Base-by-base conservation (phyloP, 2,329 filamentous ascomycete genomes). In the Dothistroma pini region DNA sequence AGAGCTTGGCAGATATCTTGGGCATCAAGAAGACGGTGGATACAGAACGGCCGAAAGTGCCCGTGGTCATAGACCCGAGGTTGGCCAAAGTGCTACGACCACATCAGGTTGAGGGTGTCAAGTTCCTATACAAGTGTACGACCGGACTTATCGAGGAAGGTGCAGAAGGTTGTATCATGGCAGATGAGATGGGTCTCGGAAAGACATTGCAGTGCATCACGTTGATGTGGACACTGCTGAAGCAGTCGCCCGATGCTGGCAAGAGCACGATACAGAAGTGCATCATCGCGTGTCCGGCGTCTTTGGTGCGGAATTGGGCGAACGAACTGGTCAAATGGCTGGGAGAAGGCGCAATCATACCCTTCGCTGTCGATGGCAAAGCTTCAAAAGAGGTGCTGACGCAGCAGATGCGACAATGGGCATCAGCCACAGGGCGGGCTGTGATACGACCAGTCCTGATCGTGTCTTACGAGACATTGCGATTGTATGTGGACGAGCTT, bases 101-200 rank as follows among this genome's bases (percentile, higher is more conserved):
- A 1, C 95, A 99, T 87, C 95, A 99, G 77, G 89, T 99, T 41
- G 95, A 97, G 74, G 95, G 95, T 71, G 95, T 99, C 65, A 96
- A 95, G 79, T 99, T 99, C 76, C 87, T 99, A 82, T 99, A 97
- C 76, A 85, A 86, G 67, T 96, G 91, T 71, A 92, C 95, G 6
- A 97, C 93, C 1, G 95, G 95, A n/a, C 84, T 97, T 82, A 90
- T 97, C 59, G 95, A 97, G 70, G 84, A 89, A 41, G 93, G 93
- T 69, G 95, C 95, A 54, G 90, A 97, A 75, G 95, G 95, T 1
- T 99, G 95, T 77, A 99, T 99, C 74, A 99, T 99, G 95, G 95
- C 95, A 57, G 95, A 99, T 74, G 95, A 97, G 74, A 99, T 99
- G 95, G 95, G 95, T 69, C 80, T 99, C 32, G 95, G 95, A 59